Evolutionary conservation across 768 basidiomycete genomes (phyloP), one percentile per base, ranked within the genome.

Genomic region (Sarcodon sp.): DNA sequence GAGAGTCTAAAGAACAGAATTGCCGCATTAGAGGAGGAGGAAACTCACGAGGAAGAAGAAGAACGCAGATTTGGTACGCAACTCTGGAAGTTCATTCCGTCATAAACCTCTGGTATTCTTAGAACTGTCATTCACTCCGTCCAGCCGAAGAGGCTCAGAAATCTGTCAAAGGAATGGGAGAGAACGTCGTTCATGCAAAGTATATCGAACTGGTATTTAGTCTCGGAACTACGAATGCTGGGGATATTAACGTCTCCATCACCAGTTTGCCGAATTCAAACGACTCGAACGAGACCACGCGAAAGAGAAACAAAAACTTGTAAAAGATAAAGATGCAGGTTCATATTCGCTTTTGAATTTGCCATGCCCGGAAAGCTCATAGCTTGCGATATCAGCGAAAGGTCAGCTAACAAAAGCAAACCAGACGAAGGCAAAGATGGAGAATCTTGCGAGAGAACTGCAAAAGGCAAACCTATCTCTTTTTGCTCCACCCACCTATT

Each of bases 261-360:
- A 8, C 18, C 57, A 92, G 88, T 92, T 90, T 64, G 86, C 87
- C 57, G 88, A 91, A 63, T 68, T 88, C 61, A 90, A 90, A 62
- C 75, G 86, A 46, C 64, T 87, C 59, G 89, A 92, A 64, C 76
- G 89, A 53, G 88, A 90, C 59, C 84, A 90, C 57, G 81, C 87
- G 36, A 91, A 87, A 66, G 89, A 91, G 70, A 90, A 87, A 64
- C 88, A 91, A 69, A 91, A 91, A 59, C 70, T 91, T 32, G 71
- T 77, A 44, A 91, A 91, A 67, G 89, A 92, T 70, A 90, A 90
- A 68, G 89, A 91, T 66, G 78, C 86, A 54, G 86, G 87, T 87
- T 47, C 41, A 66, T 63, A 60, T 35, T 51, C 34, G 34, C 46
- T 48, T 46, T 32, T 47, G 35, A 49, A 45, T 44, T 9, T 50